Base-by-base conservation (phyloP, 176 grass and related monocot species). In the Bromus sterilis region DNA sequence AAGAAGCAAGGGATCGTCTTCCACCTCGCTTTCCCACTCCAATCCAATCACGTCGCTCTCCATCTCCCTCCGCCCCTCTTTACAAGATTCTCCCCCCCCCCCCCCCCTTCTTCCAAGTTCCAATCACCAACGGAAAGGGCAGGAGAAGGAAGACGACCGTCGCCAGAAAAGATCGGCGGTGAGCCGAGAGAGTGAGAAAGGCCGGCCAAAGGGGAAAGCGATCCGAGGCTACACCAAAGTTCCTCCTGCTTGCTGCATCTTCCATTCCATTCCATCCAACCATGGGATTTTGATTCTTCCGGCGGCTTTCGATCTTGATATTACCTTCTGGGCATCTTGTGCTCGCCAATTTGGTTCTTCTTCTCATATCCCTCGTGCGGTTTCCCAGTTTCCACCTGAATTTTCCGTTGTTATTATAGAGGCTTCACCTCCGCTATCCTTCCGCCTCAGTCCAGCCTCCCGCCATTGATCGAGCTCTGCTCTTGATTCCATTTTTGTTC, bases 31-130 rank as follows among this genome's bases (percentile, higher is more conserved):
- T 60, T 10, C 28, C 35, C 26, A 23, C 55, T 10, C 18, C 59
- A 66, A 58, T 89, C 90, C 55, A 72, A 72, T 86, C 86, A 66
- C 80, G 65, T 86, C 64, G 15, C 48, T 37, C 40, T 78, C 78
- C 83, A 37, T 55, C 84, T 74, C 46, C 46, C 40, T 36, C 72
- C 82, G 9, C 70, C n/a, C 41, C 21, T 31, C 80, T 89, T 89
- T 89, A 34, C 63, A 7, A 80, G 87, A 92, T 92, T 89, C 84
- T 81, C 36, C 46, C 8, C 60, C 12, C 56, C 72, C n/a, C n/a
- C n/a, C n/a, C n/a, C n/a, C n/a, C n/a, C n/a, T n/a, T n/a, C n/a
- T n/a, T n/a, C n/a, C n/a, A n/a, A n/a, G n/a, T 5, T 6, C 56
- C 41, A 70, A 33, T 75, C 74, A 56, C 43, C 34, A 40, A 44